Percentiles rank a stretch among this genome's conserved stretches.
Conservation (phyloP, 148 eudicot species). For the Cornus suecica region DNA sequence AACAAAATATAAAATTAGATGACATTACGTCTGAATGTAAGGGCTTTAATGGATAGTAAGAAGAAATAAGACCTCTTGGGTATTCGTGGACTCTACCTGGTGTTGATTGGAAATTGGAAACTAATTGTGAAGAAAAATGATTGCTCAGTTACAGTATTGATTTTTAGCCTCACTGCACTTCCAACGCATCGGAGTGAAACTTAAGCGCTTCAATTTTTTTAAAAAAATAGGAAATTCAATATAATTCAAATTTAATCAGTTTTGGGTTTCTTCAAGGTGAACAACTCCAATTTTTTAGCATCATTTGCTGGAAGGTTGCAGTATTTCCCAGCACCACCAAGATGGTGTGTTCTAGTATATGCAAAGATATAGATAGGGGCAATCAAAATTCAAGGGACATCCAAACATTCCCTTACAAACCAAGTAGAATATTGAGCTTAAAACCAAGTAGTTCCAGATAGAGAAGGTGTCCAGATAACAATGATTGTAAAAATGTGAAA, state of each 20-base stretch:
- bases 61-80: no score
- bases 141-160: no score
- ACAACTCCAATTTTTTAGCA: background rate
- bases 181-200: no score
- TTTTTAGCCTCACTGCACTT: no score
- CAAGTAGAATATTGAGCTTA: background rate
- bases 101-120: no score
- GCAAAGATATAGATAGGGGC: background rate
- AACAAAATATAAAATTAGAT: no score
- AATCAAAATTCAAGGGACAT: background rate
- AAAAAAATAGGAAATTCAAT: background rate
- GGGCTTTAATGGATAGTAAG: no score
- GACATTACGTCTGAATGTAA: no score
- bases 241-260: no score
- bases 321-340: background rate
- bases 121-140: no score
- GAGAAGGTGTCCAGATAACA: background rate
- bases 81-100: no score
- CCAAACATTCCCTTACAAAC: background rate
- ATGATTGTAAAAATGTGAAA: background rate
- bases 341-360: background rate
- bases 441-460: background rate
- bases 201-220: background rate
- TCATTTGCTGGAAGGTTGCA: background rate
- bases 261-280: no score